A percentile compares a stretch with the other conserved stretches of the same genome.
Conservation (phyloP, 768 basidiomycete species). For the Suillus discolor region DNA sequence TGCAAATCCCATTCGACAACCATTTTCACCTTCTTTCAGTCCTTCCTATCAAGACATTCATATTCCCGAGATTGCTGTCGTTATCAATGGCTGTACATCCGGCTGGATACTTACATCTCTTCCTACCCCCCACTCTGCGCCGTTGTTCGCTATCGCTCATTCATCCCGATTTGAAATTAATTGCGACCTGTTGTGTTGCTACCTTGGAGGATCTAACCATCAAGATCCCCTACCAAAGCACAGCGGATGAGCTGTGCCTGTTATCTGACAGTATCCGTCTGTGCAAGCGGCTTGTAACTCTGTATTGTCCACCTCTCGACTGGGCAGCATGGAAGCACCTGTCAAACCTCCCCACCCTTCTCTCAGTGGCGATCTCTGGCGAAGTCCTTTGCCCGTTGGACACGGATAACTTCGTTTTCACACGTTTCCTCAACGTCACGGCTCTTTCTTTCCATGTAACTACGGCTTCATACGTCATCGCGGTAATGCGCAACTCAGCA, state of each 20-base stretch:
- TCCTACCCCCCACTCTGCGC: neutral
- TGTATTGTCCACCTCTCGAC: constrained; percentile 1
- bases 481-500: neutral
- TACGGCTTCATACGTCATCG: neutral
- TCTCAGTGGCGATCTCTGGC: neutral
- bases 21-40: constrained; percentile 6
- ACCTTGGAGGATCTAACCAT: neutral
- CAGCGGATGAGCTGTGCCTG: neutral
- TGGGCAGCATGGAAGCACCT: constrained; percentile 2
- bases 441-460: constrained; percentile 2
- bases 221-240: neutral
- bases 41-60: neutral
- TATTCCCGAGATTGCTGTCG: neutral
- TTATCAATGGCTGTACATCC: constrained; percentile 2
- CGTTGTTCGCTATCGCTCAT: neutral
- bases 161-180: neutral
- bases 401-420: neutral
- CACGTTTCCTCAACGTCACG: constrained; percentile 1
- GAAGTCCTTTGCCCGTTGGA: neutral
- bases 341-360: neutral
- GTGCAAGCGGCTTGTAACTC: neutral
- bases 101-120: neutral
- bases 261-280: neutral
- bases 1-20: constrained; percentile 4
- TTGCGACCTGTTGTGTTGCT: neutral